Base-by-base conservation (phyloP, 345 rosid species). In the Alliaria petiolata region DNA sequence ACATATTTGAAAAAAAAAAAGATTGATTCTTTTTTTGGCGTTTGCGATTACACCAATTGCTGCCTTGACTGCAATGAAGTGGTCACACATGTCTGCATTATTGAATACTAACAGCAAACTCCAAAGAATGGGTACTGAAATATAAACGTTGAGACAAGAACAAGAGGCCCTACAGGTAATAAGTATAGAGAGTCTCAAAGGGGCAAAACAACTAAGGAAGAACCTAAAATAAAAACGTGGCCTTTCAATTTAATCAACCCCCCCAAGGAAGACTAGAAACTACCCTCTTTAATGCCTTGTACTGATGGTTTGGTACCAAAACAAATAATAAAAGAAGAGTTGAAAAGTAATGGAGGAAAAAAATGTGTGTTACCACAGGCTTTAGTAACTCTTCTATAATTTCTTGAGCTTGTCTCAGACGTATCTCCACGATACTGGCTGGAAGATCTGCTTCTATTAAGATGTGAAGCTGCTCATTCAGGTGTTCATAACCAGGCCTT, bases 321-420 rank as follows among this genome's bases (percentile, higher is more conserved):
- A 26, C 8, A 60, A 22, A 16, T 26, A 8, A 64, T 6, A 11
- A 10, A 64, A 44, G 15, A 55, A 35, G 8, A 25, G 11, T 3
- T 14, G 34, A 39, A 42, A 28, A 14, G n/a, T n/a, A 39, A 30
- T 44, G 8, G 33, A 36, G 14, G 52, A 74, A 56, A 46, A 19
- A 19, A 38, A 22, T 22, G 25, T 38, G 43, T 19, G 30, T 15
- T 86, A 90, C 98, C 96, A 92, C 96, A 61, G 98, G 98, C 70
- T 88, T 92, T 54, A 92, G 97, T 74, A 91, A 81, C 80, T 91
- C 98, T 84, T 87, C 95, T 9, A 93, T 91, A 46, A 88, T 86
- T 79, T 84, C 91, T 69, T 88, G 91, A 45, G 93, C 93, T 68
- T 88, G 93, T 65, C 93, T 76, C 58, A 88, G 78, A 78, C 83